phyloP scores from a whole-genome alignment of 2,329 filamentous ascomycete species.

The Fusarium sp. region DNA sequence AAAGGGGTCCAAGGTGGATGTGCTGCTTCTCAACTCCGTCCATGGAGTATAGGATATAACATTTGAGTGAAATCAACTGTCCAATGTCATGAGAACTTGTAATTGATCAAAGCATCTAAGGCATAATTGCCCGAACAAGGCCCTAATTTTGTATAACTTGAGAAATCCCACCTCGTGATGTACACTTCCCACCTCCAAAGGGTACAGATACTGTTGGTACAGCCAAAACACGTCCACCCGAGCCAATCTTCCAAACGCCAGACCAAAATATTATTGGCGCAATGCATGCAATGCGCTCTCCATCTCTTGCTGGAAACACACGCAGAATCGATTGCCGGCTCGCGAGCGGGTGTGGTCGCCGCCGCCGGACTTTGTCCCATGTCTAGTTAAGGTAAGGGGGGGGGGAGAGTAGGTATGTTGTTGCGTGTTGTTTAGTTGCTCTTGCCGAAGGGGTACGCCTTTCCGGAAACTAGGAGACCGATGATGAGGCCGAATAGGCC shows the following conservation, averaged over 20 bases:
- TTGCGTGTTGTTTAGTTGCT: constrained; percentile 32
- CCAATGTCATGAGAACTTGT: constrained; percentile 28
- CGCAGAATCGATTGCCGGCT: constrained; percentile 29
- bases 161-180: constrained; percentile 45
- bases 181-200: constrained; percentile 47
- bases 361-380: constrained; percentile 25
- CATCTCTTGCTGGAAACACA: constrained; percentile 38
- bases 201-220: constrained; percentile 45
- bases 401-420: not conserved
- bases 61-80: too few species aligned
- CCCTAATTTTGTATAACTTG: constrained; percentile 39
- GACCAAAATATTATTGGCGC: constrained; percentile 50
- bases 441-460: constrained; percentile 75
- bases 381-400: constrained; percentile 18
- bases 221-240: constrained; percentile 47
- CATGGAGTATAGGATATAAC: constrained; percentile 21
- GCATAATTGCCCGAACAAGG: constrained; percentile 24
- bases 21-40: constrained; percentile 74
- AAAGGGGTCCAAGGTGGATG: constrained; percentile 76
- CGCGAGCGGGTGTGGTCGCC: constrained; percentile 8
- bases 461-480: constrained; percentile 84
- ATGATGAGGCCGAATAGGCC: constrained; percentile 97
- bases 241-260: constrained; percentile 53
- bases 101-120: constrained; percentile 35
- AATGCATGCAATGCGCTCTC: constrained; percentile 47